Evolutionary conservation across 306 rosid genomes (phyloP), one percentile per base, ranked within the genome.

Genomic region (Ceratonia siliqua): DNA sequence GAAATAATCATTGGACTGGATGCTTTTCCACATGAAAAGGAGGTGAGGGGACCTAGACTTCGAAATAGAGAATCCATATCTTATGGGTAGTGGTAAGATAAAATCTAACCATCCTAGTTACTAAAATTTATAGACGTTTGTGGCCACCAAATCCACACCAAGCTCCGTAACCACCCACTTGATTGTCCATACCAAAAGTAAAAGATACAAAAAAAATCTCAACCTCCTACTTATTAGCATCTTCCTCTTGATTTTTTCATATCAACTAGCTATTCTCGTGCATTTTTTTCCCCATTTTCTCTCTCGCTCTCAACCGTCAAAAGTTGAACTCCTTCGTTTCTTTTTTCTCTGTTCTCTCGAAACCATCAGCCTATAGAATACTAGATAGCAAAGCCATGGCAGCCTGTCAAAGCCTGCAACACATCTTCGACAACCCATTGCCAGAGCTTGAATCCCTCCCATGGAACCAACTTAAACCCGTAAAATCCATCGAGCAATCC

Each of bases 381-480:
- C 70, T 32, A 12, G 59, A 24, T 43, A 79, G 68, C 74, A 58
- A 79, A 36, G 36, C 72, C 77, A 94, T 94, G 98, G 82, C 97
- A 54, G 88, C 96, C 33, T 92, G 90, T 73, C 87, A 85, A 48
- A 89, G 89, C 84, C 83, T 89, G 46, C 96, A 86, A 12, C 93
- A 85, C 77, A 81, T 94, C 52, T 88, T 88, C 21, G 97, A 91
- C 15, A 87, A 52, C 46, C 86, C 89, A n/a, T 83, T 88, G 70
- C 87, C 94, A 0, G 89, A 87, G 4, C 79, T 87, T 39, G 90
- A 90, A 71, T 77, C 94, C 71, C 82, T 91, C 73, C 80, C 90
- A 24, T 78, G 89, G 88, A 85, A 68, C 80, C 87, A 84, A 73
- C 83, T 82, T 24, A 77, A 83, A 62, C 80, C 89, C 8, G 28